Evolutionary conservation across 371 early-diverging fungal species (phyloP).

Genomic region (Syncephalastrum racemosum): DNA sequence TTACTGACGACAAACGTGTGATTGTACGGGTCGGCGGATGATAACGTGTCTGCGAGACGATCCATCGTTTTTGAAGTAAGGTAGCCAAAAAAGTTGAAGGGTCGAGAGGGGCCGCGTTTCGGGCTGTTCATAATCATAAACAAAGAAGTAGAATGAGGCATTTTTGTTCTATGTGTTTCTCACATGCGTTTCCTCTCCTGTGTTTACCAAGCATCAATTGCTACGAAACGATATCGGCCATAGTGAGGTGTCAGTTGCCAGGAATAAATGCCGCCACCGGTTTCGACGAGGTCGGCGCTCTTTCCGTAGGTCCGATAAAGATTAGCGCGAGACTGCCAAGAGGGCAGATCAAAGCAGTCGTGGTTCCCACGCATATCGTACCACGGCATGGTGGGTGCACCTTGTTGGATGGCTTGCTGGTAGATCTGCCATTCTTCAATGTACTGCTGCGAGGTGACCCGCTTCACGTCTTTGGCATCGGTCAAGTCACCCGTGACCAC

Average conservation of each 20-base stretch:
- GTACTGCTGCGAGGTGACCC: constrained; percentile 72
- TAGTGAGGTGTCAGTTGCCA: constrained; percentile 58
- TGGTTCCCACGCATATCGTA: constrained; percentile 90
- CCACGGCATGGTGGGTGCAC: constrained; percentile 45
- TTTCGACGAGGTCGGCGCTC: constrained; percentile 40
- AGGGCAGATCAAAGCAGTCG: constrained; percentile 79
- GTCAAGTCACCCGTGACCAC: constrained; percentile 83
- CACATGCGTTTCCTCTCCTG: not conserved
- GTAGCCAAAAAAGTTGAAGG: constrained; percentile 90
- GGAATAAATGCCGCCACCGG: constrained; percentile 58
- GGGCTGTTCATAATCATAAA: constrained; percentile 45
- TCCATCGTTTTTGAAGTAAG: constrained; percentile 76
- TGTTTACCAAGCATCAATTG: constrained; percentile 77
- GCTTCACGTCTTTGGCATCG: constrained; percentile 76
- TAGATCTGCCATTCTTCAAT: constrained; percentile 84
- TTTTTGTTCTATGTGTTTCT: not conserved
- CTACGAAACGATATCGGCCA: constrained; percentile 81
- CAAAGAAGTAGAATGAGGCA: not conserved
- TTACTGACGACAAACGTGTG: constrained; percentile 67
- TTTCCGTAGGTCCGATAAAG: constrained; percentile 57
- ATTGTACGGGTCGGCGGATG: constrained; percentile 35
- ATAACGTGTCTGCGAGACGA: constrained; percentile 45
- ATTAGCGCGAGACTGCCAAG: constrained; percentile 61
- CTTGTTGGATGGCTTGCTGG: constrained; percentile 53
- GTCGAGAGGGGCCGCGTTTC: constrained; percentile 72